These are phyloP conservation scores for Apiospora marii DNA, from an alignment of 2,329 filamentous ascomycete genomes.

Conservation along the genomic window DNA sequence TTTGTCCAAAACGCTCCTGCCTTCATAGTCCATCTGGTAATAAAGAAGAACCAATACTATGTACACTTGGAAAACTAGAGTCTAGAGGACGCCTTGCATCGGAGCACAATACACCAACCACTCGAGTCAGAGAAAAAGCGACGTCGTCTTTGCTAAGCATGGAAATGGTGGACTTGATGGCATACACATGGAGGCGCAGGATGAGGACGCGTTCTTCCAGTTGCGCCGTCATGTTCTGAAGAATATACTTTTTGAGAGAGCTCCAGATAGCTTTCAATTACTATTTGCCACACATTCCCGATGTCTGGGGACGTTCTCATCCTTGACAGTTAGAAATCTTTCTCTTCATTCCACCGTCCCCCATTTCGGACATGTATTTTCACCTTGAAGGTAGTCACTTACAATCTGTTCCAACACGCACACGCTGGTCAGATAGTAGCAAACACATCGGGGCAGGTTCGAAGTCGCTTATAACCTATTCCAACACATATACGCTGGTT, in stretches of 20 bases:
- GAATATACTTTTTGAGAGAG: conserved; percentile 1
- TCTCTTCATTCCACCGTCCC: too few relatives aligned
- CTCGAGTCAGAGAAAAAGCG: background rate
- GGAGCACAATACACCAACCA: conserved; percentile 5
- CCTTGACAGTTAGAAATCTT: too few relatives aligned
- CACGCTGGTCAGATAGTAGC: too few relatives aligned
- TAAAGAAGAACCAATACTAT: conserved; percentile 8
- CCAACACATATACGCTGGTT: too few relatives aligned
- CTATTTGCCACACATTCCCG: background rate
- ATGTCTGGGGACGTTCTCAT: too few relatives aligned
- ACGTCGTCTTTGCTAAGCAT: background rate
- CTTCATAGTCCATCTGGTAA: conserved; percentile 11
- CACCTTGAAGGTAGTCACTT: too few relatives aligned
- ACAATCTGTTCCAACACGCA: too few relatives aligned
- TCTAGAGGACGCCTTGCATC: conserved; percentile 10
- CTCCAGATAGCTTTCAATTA: conserved; percentile 1
- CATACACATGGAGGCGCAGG: background rate
- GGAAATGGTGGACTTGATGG: background rate
- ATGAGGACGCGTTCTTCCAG: background rate
- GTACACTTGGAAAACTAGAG: background rate
- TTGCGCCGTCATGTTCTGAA: background rate
- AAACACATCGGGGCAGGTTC: too few relatives aligned
- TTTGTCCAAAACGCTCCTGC: conserved; percentile 4
- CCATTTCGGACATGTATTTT: too few relatives aligned
- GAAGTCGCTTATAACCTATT: too few relatives aligned